A percentile compares a stretch with the other conserved stretches of the same genome.
Evolutionary conservation across 2,329 filamentous ascomycete genomes (phyloP).

Genomic region (Aphanocladium album): DNA sequence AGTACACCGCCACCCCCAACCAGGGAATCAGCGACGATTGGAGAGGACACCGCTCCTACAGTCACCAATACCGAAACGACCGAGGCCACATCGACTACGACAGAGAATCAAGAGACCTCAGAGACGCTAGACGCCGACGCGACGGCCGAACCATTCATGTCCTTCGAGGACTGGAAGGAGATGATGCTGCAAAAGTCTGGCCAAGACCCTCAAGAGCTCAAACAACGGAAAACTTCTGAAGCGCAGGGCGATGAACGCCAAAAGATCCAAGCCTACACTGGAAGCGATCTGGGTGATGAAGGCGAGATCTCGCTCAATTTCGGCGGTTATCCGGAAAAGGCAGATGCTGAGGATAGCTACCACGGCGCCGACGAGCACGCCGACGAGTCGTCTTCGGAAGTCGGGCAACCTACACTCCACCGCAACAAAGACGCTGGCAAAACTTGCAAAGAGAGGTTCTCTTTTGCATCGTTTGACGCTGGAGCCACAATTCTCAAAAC

Average conservation of each 20-base stretch:
- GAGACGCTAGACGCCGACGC: constrained; percentile 17
- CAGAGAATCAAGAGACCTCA: background rate
- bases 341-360: constrained; percentile 14
- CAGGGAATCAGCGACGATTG: constrained; percentile 8
- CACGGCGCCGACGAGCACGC: constrained; percentile 33
- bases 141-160: constrained; percentile 62
- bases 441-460: constrained; percentile 96
- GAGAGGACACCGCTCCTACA: background rate
- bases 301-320: constrained; percentile 68
- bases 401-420: constrained; percentile 48
- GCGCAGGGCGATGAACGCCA: constrained; percentile 41
- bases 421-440: constrained; percentile 91
- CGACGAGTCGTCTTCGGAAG: constrained; percentile 24
- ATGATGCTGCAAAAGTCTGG: constrained; percentile 83
- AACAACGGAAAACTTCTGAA: constrained; percentile 52
- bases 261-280: constrained; percentile 57
- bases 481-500: constrained; percentile 91
- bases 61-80: background rate
- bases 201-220: constrained; percentile 63
- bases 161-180: constrained; percentile 97
- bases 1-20: constrained; percentile 15
- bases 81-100: background rate
- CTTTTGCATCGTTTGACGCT: constrained; percentile 95
- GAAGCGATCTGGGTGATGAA: constrained; percentile 77
- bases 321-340: constrained; percentile 20